Conservation (phyloP, 2,329 filamentous ascomycete species). For the Magnaporthiopsis rhizophila region DNA sequence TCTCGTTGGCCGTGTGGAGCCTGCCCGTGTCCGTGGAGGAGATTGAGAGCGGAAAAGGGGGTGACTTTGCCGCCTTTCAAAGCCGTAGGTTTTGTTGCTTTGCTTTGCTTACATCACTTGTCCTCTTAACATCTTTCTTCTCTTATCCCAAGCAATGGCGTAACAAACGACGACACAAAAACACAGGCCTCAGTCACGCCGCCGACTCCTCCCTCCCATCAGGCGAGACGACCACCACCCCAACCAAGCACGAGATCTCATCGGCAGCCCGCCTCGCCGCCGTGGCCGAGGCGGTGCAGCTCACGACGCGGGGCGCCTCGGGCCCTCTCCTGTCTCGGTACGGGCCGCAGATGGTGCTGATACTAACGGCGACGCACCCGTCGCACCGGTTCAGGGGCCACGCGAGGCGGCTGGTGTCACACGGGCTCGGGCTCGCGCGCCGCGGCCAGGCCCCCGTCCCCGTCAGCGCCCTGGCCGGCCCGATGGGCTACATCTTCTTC, state of each 20-base stretch:
- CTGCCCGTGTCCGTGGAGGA: background rate
- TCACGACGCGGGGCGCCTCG: background rate
- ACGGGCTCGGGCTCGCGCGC: background rate
- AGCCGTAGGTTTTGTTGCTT: background rate
- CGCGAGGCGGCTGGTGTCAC: background rate
- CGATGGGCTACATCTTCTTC: conserved; percentile 2
- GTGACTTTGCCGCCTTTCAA: background rate
- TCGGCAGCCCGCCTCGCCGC: background rate
- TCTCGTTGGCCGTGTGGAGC: background rate
- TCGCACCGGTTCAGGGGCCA: background rate
- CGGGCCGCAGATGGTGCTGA: background rate
- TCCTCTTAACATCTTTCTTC: no score
- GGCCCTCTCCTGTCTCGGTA: background rate
- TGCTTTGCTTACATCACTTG: no score
- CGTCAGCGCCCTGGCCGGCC: background rate
- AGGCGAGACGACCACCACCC: background rate
- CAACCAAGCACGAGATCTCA: background rate
- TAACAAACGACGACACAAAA: background rate
- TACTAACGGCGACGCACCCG: background rate
- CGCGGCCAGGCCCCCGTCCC: background rate
- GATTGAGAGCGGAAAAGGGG: background rate
- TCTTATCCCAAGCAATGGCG: background rate
- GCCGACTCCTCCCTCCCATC: background rate
- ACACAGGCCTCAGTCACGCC: background rate
- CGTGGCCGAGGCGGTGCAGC: background rate